Evolutionary conservation across 768 basidiomycete species (phyloP), one percentile per base, ranked within the genome.

Genomic region (Tylopilus sp.): DNA sequence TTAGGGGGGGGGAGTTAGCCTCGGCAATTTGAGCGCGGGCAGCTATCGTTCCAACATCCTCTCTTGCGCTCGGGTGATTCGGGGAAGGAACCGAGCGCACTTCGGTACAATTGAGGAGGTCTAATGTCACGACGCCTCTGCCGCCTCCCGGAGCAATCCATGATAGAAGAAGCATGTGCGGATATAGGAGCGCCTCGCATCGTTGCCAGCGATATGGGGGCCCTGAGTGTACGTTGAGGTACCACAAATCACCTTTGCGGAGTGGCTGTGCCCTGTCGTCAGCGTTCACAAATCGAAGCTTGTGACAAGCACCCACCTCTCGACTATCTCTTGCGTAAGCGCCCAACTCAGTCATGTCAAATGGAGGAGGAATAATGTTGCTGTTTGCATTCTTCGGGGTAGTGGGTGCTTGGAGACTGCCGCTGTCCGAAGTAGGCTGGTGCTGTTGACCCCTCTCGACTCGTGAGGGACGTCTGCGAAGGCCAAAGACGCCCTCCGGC

Each of bases 71-170:
- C 0, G 88, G 88, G 62, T 95, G 91, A 21, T 77, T 82, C 0
- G 91, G 89, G 3, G 85, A 88, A 31, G 88, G 86, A 0, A 88
- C 87, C 6, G 85, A 86, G 48, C 90, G 85, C 3, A 95, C 91
- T 64, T 86, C 88, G 9, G 80, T 86, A 64, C 92, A 95, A 65
- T 92, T 92, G 41, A 93, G 69, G 2, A 97, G 68, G 67, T 95
- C 94, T 15, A 95, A 70, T 0, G 89, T 91, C 3, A 95, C 90
- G 39, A 92, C 83, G 0, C 91, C 91, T 10, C 89, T 76, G 2
- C 90, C 86, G 1, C 91, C 91, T 13, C 84, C 86, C 1, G 87
- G 80, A 6, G 89, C 86, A 49, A 90, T 76, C 94, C 94, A 97
- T 10, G 88, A 90, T 3, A 97, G 76, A 2, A 94, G 71, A 3